Conservation (phyloP, 2,329 filamentous ascomycete species). For the Cadophora malorum region DNA sequence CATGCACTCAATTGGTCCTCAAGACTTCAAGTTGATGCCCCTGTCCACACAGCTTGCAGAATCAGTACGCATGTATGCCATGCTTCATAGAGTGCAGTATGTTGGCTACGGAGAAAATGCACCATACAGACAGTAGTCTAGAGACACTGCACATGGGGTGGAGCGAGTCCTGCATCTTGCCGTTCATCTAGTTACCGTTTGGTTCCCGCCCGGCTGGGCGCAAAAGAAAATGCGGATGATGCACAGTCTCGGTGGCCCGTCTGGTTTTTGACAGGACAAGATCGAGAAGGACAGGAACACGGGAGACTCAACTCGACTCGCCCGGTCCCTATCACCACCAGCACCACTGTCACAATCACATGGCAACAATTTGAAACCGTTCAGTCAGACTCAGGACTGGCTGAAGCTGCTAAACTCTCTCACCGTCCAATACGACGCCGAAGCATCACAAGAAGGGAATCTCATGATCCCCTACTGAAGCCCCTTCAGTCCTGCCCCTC, state of each 20-base stretch:
- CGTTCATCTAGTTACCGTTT: not conserved
- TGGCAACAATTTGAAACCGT: not conserved
- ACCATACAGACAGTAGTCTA: not conserved
- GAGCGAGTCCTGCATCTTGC: not conserved
- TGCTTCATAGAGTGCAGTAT: not conserved
- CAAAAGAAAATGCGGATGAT: not conserved
- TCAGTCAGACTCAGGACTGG: not conserved
- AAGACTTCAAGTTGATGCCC: not conserved
- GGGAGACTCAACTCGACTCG: not conserved
- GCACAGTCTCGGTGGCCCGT: conserved; percentile 1
- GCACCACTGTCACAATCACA: not conserved
- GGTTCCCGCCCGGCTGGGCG: conserved; percentile 17
- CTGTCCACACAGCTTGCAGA: conserved; percentile 7
- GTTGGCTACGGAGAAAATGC: not conserved
- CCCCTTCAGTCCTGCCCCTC: not conserved
- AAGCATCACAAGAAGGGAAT: not conserved
- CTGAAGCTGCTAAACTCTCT: conserved; percentile 3
- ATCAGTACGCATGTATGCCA: not conserved
- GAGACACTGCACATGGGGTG: not conserved
- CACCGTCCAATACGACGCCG: not conserved
- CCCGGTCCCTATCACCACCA: not conserved
- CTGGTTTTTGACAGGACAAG: not conserved
- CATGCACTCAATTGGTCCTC: not conserved
- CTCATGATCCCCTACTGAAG: not conserved
- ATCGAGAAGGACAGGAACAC: not conserved